Base-by-base conservation (phyloP, 331 rosid species). In the Prunus yedoensis region DNA sequence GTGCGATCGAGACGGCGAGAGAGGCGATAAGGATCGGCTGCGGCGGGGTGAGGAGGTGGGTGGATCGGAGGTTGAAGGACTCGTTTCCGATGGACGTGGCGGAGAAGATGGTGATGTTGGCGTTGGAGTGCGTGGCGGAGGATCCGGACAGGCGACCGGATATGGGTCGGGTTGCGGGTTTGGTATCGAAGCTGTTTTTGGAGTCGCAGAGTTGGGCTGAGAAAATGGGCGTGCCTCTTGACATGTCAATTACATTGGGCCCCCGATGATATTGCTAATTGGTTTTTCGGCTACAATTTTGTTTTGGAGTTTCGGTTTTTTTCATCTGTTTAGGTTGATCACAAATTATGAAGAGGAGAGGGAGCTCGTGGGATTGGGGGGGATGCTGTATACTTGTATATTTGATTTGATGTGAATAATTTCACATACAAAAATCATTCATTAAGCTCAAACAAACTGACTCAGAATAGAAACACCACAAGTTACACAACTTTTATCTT, bases 61-160 rank as follows among this genome's bases (percentile, higher is more conserved):
- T 94, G 28, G 99, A 94, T 64, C 68, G 80, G 83, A 80, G 93
- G 80, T 14, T 94, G 73, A 89, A 66, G 70, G 99, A 94, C 77
- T 94, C 99, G 77, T 94, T 82, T 73, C 97, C 97, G 73, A 79
- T 92, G 79, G 88, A 83, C 0, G 97, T 80, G 68, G 97, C 91
- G 54, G 99, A 85, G 88, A 85, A 70, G 77, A 89, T 89, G 92
- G 84, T 88, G 70, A 72, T 80, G 78, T 64, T 90, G 74, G 96
- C 90, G 71, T 58, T 94, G 74, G 91, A 89, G 0, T 92, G 97
- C n/a, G 87, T 88, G 10, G 82, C 13, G 4, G 90, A 85, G 21
- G 88, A 89, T 62, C 96, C 97, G 83, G 82, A 56, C 0, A 86
- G 43, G 73, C 85, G 99, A 2, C 97, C 97, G 12, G 96, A 88